Base-by-base conservation (phyloP, 768 basidiomycete genomes). In the Neoboletus magnificus region DNA sequence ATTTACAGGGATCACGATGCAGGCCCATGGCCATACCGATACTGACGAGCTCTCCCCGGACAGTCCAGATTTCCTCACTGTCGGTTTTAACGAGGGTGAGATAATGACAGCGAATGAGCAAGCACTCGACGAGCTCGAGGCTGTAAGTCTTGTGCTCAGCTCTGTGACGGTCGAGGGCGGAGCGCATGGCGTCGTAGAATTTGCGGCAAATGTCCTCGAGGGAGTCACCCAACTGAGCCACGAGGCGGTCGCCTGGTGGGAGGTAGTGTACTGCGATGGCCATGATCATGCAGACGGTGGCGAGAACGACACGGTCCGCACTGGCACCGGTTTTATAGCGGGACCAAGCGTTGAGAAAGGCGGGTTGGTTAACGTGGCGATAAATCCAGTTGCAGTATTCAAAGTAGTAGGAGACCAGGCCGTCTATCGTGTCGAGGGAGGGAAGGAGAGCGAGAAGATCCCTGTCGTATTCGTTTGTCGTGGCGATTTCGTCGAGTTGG, bases 361-460 rank as follows among this genome's bases (percentile, higher is more conserved):
- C 74, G 2, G 73, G 54, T 51, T 84, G 79, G 69, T 90, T 86
- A 56, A 92, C 81, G 66, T 89, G 85, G 39, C 87, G 84, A 71
- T 91, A 89, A 50, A 91, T 83, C 90, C 90, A 93, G 70, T 88
- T 91, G 79, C 89, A 90, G 66, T 88, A 89, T 61, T 89, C 87
- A 63, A 91, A 91, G 71, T 93, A 92, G 72, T 84, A 86, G 46
- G 73, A 72, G 65, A 93, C 78, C 50, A 93, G 82, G 18, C 78
- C 81, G 64, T 92, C 90, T 62, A 91, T 84, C 49, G 85, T 74
- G 44, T 86, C 80, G 50, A 86, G 70, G 20, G 80, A 73, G 3
- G 90, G 90, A 3, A 93, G 79, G 53, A 80, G 71, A 5, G 78
- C 75, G 57, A 90, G 79, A 10, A 93, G 78, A 68, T 92, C 90